Percentiles rank a stretch among this genome's conserved stretches.
Conservation (phyloP, 208 protist species). For the Crithidia bombi region DNA sequence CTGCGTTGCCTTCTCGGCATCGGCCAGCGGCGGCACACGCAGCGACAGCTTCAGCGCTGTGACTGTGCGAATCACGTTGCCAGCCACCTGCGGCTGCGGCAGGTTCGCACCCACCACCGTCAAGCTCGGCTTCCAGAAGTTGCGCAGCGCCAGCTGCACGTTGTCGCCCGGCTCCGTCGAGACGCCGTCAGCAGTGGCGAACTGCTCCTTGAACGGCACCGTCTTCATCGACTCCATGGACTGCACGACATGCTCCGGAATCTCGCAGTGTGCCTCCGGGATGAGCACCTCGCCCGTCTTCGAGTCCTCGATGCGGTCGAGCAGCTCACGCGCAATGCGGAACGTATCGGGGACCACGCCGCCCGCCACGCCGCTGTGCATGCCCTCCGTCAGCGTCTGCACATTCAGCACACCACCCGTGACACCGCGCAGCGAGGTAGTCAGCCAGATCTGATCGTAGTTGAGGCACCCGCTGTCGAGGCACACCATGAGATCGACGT, state of each 20-base stretch:
- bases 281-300: constrained; percentile 90
- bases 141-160: constrained; percentile 80
- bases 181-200: constrained; percentile 48
- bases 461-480: constrained; percentile 94
- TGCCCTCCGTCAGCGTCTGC: constrained; percentile 82
- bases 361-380: constrained; percentile 91
- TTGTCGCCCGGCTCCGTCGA: constrained; percentile 57
- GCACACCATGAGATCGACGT: constrained; percentile 92
- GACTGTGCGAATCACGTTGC: constrained; percentile 93
- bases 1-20: constrained; percentile 50
- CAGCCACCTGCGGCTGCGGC: constrained; percentile 75
- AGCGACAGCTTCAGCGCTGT: constrained; percentile 93
- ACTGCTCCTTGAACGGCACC: constrained; percentile 71
- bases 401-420: constrained; percentile 83
- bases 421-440: constrained; percentile 93
- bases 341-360: constrained; percentile 96
- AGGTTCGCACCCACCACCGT: constrained; percentile 92
- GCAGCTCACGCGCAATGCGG: constrained; percentile 86
- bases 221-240: constrained; percentile 56
- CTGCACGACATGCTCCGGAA: constrained; percentile 63
- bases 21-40: constrained; percentile 87
- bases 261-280: constrained; percentile 83
- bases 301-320: constrained; percentile 93
- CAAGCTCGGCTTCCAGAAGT: constrained; percentile 93
- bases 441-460: constrained; percentile 96